Base-by-base conservation (phyloP, 208 protist genomes). In the Crithidia expoeki region DNA sequence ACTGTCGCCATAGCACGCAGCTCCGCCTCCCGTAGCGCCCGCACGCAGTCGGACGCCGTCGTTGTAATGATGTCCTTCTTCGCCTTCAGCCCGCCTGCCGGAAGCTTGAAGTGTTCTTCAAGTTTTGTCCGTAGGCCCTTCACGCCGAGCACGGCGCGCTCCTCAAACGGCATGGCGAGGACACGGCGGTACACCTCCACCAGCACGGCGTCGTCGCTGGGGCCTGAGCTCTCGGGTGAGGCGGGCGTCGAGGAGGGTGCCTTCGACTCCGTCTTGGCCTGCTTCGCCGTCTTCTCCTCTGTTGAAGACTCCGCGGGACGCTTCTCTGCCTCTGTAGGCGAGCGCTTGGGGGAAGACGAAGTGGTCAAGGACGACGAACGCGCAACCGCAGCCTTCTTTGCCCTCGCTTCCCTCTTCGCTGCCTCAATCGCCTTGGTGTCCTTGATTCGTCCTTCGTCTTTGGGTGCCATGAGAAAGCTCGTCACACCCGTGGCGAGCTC, bases 151-250 rank as follows among this genome's bases (percentile, higher is more conserved):
- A 61, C 40, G 16, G 61, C 51, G n/a, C 90, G 83, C 68, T 93
- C 77, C 32, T 58, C 72, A 1, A 68, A 69, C 2, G 83, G 46
- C 67, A 90, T 84, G 57, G 52, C 28, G 44, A 95, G 68, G 27
- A 95, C 79, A 6, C 80, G 84, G 40, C 79, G 78, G 67, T 90
- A 95, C 16, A 95, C 80, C 40, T 81, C 72, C 12, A 92, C 81
- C 16, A 79, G 82, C 52, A 95, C 73, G 17, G 76, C 78, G 34
- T 85, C 90, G n/a, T 90, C 83, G n/a, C 72, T 83, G 27, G 77
- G 74, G 32, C 36, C 59, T 62, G 46, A 67, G 40, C 21, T 28
- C n/a, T 50, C 10, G 6, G 68, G 28, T 40, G 27, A 16, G 5
- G 60, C 42, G 19, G 28, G 34, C 28, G 19, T 21, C 4, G 32